phyloP scores from a whole-genome alignment of 2,329 filamentous ascomycete genomes.

The Parasarocladium wereldwijsianum region DNA sequence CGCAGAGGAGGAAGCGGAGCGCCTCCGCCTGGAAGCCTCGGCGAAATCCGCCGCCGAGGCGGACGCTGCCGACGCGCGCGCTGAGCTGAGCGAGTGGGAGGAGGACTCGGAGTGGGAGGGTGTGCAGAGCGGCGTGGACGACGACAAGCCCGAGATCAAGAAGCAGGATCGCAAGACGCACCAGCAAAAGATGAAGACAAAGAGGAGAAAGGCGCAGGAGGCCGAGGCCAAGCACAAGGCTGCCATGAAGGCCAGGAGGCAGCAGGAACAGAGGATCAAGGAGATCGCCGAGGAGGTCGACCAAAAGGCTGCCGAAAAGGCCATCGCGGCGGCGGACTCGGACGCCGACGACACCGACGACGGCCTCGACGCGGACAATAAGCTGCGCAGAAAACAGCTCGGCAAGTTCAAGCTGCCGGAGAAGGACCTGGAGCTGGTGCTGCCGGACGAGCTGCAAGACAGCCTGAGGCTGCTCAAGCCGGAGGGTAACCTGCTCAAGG shows the following conservation, averaged over 20 bases:
- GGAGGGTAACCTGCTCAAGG: constrained; percentile 88
- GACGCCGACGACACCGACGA: constrained; percentile 26
- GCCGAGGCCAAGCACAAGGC: constrained; percentile 59
- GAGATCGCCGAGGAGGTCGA: constrained; percentile 50
- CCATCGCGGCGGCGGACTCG: constrained; percentile 24
- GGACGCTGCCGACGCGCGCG: constrained; percentile 55
- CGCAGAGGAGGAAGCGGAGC: constrained; percentile 50
- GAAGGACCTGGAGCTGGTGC: constrained; percentile 63
- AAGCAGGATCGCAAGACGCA: constrained; percentile 74
- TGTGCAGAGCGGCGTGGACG: constrained; percentile 68
- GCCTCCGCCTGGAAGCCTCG: constrained; percentile 51
- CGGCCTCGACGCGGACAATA: constrained; percentile 37
- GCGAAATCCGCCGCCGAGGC: constrained; percentile 57
- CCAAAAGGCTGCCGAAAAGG: constrained; percentile 37
- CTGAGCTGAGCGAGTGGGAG: constrained; percentile 56
- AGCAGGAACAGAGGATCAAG: constrained; percentile 58
- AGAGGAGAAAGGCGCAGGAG: constrained; percentile 80
- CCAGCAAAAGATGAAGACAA: constrained; percentile 73
- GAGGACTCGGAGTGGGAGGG: constrained; percentile 89
- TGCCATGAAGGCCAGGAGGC: constrained; percentile 56
- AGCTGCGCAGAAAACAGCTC: constrained; percentile 56
- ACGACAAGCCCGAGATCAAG: constrained; percentile 46
- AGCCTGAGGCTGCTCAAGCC: constrained; percentile 73
- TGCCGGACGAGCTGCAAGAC: constrained; percentile 73
- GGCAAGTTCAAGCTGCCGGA: constrained; percentile 63